phyloP scores from a whole-genome alignment of 129 eudicot species.

The Glebionis coronaria region DNA sequence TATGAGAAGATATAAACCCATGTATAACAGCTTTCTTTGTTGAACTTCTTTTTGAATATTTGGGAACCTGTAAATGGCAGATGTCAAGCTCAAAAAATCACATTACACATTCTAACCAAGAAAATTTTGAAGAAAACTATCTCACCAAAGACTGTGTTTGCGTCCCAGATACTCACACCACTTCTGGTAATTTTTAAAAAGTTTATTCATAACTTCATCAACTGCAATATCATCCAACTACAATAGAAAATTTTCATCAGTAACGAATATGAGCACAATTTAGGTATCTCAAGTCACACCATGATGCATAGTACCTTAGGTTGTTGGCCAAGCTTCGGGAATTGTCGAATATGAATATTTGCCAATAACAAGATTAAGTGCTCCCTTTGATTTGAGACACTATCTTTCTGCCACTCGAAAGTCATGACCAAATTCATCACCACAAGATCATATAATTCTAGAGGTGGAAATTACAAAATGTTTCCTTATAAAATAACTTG shows the following conservation, averaged over 20 bases:
- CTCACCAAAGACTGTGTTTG: slow-evolving; percentile 91
- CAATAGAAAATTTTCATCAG: slow-evolving; percentile 19
- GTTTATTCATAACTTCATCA: slow-evolving; percentile 81
- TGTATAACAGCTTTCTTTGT: slow-evolving; percentile 79
- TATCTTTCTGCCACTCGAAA: slow-evolving; percentile 68
- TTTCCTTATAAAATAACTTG: not conserved
- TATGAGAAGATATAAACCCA: slow-evolving; percentile 91
- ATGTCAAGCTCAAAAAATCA: slow-evolving; percentile 9
- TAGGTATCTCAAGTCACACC: not conserved
- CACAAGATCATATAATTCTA: slow-evolving; percentile 2
- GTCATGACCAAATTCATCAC: slow-evolving; percentile 6
- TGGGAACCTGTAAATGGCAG: slow-evolving; percentile 63
- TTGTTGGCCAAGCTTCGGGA: slow-evolving; percentile 72
- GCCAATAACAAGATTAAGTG: slow-evolving; percentile 85
- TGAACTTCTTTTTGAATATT: slow-evolving; percentile 92
- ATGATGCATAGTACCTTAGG: slow-evolving; percentile 47
- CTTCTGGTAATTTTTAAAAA: slow-evolving; percentile 78
- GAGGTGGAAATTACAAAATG: not conserved
- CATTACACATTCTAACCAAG: not conserved
- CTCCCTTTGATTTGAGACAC: slow-evolving; percentile 86
- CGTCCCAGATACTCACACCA: slow-evolving; percentile 94
- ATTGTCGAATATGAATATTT: slow-evolving; percentile 77
- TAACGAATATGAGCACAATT: slow-evolving; percentile 12
- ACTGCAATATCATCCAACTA: slow-evolving; percentile 88
- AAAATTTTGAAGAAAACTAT: slow-evolving; percentile 9